These are phyloP conservation scores for Truncatella angustata DNA, from an alignment of 2,329 filamentous ascomycete species.

Conservation along the genomic window DNA sequence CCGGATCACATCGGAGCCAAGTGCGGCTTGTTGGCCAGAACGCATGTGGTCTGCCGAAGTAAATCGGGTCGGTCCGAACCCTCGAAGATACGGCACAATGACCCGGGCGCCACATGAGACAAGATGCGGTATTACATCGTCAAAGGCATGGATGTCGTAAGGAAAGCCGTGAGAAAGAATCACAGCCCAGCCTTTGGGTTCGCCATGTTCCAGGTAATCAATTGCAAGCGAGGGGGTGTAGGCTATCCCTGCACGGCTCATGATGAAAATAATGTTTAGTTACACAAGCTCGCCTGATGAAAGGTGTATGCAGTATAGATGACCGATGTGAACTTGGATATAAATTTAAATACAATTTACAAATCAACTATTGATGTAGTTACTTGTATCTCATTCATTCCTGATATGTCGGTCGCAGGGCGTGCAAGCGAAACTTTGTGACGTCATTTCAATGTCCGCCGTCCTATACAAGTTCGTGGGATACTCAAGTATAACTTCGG, in stretches of 20 bases:
- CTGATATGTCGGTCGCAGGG: too few relatives aligned
- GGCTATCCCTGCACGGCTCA: not conserved
- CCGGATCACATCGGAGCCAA: constrained; percentile 23
- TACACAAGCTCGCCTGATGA: too few relatives aligned
- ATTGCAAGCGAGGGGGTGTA: constrained; percentile 11
- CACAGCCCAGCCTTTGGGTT: constrained; percentile 15
- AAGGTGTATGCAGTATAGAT: too few relatives aligned
- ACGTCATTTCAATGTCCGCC: too few relatives aligned
- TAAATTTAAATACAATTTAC: too few relatives aligned
- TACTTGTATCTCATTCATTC: too few relatives aligned
- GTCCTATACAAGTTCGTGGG: too few relatives aligned
- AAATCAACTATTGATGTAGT: too few relatives aligned
- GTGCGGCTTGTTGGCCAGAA: constrained; percentile 24
- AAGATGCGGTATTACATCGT: constrained; percentile 20
- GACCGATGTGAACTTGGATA: too few relatives aligned
- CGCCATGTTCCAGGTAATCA: constrained; percentile 18
- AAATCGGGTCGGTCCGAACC: constrained; percentile 23
- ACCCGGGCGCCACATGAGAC: constrained; percentile 19
- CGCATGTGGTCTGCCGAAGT: constrained; percentile 17
- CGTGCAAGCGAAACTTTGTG: too few relatives aligned
- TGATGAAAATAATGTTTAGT: not conserved
- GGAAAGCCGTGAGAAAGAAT: constrained; percentile 26
- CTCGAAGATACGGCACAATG: constrained; percentile 26
- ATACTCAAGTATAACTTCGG: too few relatives aligned
- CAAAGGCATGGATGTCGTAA: constrained; percentile 23